Conservation (phyloP, 345 rosid genomes). For the Heritiera fomes region DNA sequence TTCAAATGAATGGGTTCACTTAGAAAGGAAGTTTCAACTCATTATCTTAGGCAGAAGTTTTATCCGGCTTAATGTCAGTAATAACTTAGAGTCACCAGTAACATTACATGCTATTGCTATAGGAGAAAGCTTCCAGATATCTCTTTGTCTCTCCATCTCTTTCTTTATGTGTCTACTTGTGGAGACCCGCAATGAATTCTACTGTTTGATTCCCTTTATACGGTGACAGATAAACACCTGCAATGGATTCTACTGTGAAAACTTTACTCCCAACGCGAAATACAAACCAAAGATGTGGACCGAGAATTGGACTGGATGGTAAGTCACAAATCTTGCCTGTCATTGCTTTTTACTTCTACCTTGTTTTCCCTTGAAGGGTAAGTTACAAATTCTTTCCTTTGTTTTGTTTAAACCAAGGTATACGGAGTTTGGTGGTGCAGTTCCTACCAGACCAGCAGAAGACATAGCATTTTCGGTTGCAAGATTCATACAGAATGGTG, state of each 20-base stretch:
- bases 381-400: neutral
- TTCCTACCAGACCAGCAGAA: constrained; percentile 71
- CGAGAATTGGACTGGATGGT: constrained; percentile 90
- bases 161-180: neutral
- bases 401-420: constrained; percentile 36
- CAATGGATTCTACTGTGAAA: constrained; percentile 78
- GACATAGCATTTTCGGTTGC: constrained; percentile 75
- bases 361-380: neutral
- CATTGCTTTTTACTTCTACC: neutral
- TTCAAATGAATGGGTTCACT: neutral
- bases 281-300: constrained; percentile 87
- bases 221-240: constrained; percentile 64
- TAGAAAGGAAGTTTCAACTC: neutral
- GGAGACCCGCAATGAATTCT: too few species aligned
- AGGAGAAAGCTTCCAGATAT: neutral
- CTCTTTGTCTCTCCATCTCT: constrained; percentile 4
- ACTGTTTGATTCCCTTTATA: neutral
- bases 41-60: neutral
- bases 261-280: constrained; percentile 53
- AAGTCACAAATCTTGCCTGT: constrained; percentile 20
- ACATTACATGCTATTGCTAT: neutral
- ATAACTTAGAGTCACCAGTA: neutral
- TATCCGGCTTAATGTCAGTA: neutral
- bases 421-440: constrained; percentile 63
- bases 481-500: constrained; percentile 69